Conservation (phyloP, 2,329 filamentous ascomycete species). For the Xylaria sp. region DNA sequence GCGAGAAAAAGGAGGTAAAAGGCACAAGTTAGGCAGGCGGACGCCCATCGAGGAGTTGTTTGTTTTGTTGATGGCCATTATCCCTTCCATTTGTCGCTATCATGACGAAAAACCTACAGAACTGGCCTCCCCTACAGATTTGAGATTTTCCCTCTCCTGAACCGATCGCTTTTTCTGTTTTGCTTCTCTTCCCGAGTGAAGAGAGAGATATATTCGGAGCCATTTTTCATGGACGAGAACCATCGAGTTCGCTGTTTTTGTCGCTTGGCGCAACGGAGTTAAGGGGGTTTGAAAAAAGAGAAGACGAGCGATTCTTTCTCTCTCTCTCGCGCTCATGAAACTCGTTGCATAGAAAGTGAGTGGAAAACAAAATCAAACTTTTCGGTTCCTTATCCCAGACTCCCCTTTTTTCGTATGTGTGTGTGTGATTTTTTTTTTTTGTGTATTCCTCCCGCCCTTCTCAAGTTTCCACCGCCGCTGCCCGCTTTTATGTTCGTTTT, state of each 20-base stretch:
- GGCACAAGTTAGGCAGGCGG: neutral
- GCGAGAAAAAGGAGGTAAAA: neutral
- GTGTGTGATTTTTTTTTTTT: no score
- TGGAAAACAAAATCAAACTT: constrained; percentile 3
- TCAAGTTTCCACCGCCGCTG: neutral
- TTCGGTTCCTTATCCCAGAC: constrained; percentile 12
- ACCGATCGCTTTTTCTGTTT: neutral
- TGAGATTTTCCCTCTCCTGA: neutral
- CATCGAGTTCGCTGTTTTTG: neutral
- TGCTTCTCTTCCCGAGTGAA: neutral
- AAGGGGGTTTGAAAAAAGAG: neutral
- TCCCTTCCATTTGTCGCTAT: neutral
- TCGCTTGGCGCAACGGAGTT: neutral
- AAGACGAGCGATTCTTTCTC: neutral
- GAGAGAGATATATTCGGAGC: neutral
- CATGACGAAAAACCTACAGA: constrained; percentile 6
- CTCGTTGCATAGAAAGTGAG: neutral
- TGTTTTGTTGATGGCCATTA: neutral
- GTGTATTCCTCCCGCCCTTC: neutral
- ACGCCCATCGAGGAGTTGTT: neutral
- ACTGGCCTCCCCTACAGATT: neutral
- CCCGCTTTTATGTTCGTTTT: neutral
- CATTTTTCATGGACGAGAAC: constrained; percentile 3
- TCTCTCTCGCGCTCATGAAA: neutral
- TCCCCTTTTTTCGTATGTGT: constrained; percentile 3